Evolutionary conservation across 2,329 filamentous ascomycete genomes (phyloP).

Genomic region (Penicillium sp.): DNA sequence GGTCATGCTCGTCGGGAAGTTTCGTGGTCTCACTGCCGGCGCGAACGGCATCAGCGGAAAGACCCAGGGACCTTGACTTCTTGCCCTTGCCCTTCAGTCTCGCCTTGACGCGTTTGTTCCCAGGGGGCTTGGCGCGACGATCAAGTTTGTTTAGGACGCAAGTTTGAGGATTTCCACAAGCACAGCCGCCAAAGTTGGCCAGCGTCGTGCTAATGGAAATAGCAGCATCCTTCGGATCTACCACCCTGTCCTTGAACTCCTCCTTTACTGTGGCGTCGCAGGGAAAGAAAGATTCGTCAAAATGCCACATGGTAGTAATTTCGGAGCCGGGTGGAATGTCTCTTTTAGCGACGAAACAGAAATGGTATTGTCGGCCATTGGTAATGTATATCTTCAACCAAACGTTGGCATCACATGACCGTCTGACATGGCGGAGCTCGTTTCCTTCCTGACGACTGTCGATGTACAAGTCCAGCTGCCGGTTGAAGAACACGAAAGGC

Average conservation of each 20-base stretch:
- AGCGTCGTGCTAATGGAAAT: constrained; percentile 49
- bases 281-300: constrained; percentile 39
- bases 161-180: constrained; percentile 40
- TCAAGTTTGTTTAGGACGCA: constrained; percentile 46
- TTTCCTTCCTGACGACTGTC: constrained; percentile 88
- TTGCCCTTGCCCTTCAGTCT: constrained; percentile 45
- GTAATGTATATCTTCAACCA: constrained; percentile 81
- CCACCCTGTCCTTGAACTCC: constrained; percentile 37
- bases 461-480: constrained; percentile 84
- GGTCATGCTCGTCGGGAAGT: constrained; percentile 55
- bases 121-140: constrained; percentile 30
- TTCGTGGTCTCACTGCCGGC: constrained; percentile 58
- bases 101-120: constrained; percentile 28
- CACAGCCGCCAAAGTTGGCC: constrained; percentile 51
- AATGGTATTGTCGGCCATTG: constrained; percentile 75
- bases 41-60: constrained; percentile 54
- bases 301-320: constrained; percentile 50
- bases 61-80: constrained; percentile 39
- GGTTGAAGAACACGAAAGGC: constrained; percentile 84
- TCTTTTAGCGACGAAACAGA: constrained; percentile 84
- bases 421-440: constrained; percentile 78
- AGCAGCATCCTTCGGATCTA: constrained; percentile 43
- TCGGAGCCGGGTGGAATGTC: constrained; percentile 61
- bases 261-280: not conserved
- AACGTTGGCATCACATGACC: constrained; percentile 91